Conservation (phyloP, 2,329 filamentous ascomycete genomes). For the Phialophora macrospora region DNA sequence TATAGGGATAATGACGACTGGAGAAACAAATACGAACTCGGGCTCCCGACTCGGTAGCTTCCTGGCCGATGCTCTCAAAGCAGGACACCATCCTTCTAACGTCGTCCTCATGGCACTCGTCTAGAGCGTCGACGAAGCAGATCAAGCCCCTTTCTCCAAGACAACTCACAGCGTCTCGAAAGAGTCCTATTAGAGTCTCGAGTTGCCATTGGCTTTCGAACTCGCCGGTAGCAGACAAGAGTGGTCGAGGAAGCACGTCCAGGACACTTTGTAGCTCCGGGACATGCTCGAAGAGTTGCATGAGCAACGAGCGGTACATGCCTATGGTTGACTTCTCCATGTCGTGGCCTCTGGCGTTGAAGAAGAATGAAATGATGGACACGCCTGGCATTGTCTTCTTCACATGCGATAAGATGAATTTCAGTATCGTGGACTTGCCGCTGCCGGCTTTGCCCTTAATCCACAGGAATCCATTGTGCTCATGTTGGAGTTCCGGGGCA, state of each 20-base stretch:
- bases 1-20: slow-evolving; percentile 53
- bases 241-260: background rate
- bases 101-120: slow-evolving; percentile 42
- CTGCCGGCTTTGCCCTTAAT: slow-evolving; percentile 50
- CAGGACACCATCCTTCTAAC: slow-evolving; percentile 47
- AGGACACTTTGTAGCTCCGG: slow-evolving; percentile 46
- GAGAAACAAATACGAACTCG: slow-evolving; percentile 48
- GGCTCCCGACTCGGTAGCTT: slow-evolving; percentile 20
- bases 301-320: slow-evolving; percentile 58
- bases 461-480: slow-evolving; percentile 44
- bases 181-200: slow-evolving; percentile 41
- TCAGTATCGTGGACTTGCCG: slow-evolving; percentile 55
- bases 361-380: slow-evolving; percentile 53
- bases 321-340: slow-evolving; percentile 55
- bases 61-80: slow-evolving; percentile 44
- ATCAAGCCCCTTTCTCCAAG: slow-evolving; percentile 41
- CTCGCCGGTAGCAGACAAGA: background rate
- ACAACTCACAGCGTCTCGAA: slow-evolving; percentile 39
- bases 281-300: slow-evolving; percentile 50
- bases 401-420: slow-evolving; percentile 43
- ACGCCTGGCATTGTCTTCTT: slow-evolving; percentile 28
- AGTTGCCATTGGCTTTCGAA: slow-evolving; percentile 36
- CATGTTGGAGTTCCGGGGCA: slow-evolving; percentile 33
- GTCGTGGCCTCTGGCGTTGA: slow-evolving; percentile 48
- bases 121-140: slow-evolving; percentile 42